Evolutionary conservation across 2,329 filamentous ascomycete species (phyloP), one percentile per base, ranked within the genome.

Genomic region (Sporothrix humicola): DNA sequence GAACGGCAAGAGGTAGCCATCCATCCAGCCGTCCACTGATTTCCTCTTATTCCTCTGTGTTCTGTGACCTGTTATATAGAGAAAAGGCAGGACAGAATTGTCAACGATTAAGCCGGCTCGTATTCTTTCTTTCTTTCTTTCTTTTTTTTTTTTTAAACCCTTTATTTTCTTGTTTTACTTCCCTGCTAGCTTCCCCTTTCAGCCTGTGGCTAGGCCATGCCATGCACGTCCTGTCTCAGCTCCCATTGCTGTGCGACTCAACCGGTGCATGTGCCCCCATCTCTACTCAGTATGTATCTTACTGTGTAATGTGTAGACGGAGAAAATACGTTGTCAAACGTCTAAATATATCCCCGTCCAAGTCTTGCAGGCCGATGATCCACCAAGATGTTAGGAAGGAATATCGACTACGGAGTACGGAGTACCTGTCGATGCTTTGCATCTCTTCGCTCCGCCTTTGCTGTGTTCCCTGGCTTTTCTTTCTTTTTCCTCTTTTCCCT

Each of bases 191-290:
- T 66, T 23, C 61, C 61, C 26, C 61, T 48, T 66, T 13, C 15
- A 20, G 61, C 42, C n/a, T n/a, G 46, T n/a, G 42, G 42, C 20
- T 6, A 66, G 42, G 42, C 42, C 61, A 66, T 13, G 61, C n/a
- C 59, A 20, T 66, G 61, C 61, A 66, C 42, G n/a, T 12, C 12
- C 42, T 66, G 61, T 48, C 61, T 66, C 61, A 66, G 42, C n/a
- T 66, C 20, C 17, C 26, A 66, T 48, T 12, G 61, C 61, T 26
- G 61, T 66, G 42, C 42, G 20, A 66, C 42, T 23, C 23, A 3
- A 26, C n/a, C 37, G 59, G 20, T 9, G 42, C 59, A 66, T 48
- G 44, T 66, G 37, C 42, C 42, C 9, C 20, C 37, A 65, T 65
- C 23, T n/a, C 31, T 37, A 5, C 31, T 37, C 31, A 37, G 31